Evolutionary conservation across 2,329 filamentous ascomycete species (phyloP).

Genomic region (Chaetomiaceae sp.): DNA sequence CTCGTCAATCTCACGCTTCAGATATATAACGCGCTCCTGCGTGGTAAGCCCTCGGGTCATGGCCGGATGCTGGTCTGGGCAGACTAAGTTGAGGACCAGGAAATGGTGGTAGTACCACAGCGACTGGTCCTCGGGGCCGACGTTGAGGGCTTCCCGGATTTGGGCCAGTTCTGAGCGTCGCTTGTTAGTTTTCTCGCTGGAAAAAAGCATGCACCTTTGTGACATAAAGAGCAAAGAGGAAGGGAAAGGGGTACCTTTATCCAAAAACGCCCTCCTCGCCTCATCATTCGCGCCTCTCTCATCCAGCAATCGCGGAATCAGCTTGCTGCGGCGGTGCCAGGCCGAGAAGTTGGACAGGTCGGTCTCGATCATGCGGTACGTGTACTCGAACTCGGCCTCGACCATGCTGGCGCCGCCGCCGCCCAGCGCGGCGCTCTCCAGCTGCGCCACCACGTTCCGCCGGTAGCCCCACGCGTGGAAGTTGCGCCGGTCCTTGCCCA

Average conservation of each 20-base stretch:
- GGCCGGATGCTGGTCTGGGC: conserved; percentile 41
- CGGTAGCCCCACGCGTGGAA: conserved; percentile 97
- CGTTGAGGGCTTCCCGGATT: conserved; percentile 73
- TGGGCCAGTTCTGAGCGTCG: conserved; percentile 57
- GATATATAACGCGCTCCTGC: conserved; percentile 57
- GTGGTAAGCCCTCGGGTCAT: conserved; percentile 60
- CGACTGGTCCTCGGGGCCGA: conserved; percentile 89
- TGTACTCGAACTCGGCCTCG: conserved; percentile 81
- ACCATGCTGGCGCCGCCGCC: conserved; percentile 58
- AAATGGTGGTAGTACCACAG: conserved; percentile 97
- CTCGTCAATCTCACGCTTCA: conserved; percentile 65
- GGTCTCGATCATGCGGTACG: conserved; percentile 76
- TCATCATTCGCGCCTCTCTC: conserved; percentile 60
- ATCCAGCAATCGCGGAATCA: conserved; percentile 69
- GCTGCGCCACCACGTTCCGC: conserved; percentile 65
- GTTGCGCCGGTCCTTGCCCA: conserved; percentile 78
- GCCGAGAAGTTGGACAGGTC: conserved; percentile 95
- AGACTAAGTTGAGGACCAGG: conserved; percentile 63
- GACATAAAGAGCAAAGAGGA: not conserved
- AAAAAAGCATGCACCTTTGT: too few relatives aligned
- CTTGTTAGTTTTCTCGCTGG: conserved; percentile 26
- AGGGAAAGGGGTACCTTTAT: conserved; percentile 50
- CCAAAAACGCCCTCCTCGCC: conserved; percentile 62
- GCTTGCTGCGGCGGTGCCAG: conserved; percentile 84
- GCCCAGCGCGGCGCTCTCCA: conserved; percentile 55